phyloP scores from a whole-genome alignment of 495 filamentous ascomycete species.

The Tetracladium marchalianum region DNA sequence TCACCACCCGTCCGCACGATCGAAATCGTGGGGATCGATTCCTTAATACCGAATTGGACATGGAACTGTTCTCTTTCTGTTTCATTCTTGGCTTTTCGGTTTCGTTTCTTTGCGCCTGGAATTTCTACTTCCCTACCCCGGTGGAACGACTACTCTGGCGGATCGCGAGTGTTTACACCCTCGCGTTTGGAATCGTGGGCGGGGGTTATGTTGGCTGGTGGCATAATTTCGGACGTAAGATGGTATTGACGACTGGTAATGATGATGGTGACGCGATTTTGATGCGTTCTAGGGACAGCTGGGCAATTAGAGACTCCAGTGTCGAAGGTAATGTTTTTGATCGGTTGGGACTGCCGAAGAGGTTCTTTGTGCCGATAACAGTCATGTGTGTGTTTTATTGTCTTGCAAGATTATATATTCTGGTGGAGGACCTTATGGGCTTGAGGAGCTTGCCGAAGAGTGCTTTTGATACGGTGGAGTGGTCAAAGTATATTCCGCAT shows the following conservation, averaged over 20 bases:
- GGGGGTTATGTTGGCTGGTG: neutral
- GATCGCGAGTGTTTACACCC: slow-evolving; percentile 4
- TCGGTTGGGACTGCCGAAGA: neutral
- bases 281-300: too few species aligned
- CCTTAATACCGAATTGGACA: too few species aligned
- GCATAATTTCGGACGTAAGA: neutral
- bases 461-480: slow-evolving; percentile 2
- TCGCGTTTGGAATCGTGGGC: neutral
- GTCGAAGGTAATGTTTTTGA: too few species aligned
- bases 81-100: slow-evolving; percentile 17
- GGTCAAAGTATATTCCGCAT: slow-evolving; percentile 1
- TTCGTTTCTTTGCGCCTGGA: slow-evolving; percentile 28
- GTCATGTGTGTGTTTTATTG: neutral
- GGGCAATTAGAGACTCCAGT: too few species aligned
- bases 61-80: too few species aligned
- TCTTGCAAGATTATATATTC: neutral
- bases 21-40: neutral
- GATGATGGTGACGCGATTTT: too few species aligned
- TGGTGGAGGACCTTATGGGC: slow-evolving; percentile 1
- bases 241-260: neutral
- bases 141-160: slow-evolving; percentile 27
- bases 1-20: slow-evolving; percentile 1
- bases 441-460: neutral
- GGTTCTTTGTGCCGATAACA: neutral
- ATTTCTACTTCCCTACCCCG: slow-evolving; percentile 29